Evolutionary conservation across 1,139 yeast species (phyloP), one percentile per base, ranked within the genome.

Genomic region (Suhomyces guaymorum): DNA sequence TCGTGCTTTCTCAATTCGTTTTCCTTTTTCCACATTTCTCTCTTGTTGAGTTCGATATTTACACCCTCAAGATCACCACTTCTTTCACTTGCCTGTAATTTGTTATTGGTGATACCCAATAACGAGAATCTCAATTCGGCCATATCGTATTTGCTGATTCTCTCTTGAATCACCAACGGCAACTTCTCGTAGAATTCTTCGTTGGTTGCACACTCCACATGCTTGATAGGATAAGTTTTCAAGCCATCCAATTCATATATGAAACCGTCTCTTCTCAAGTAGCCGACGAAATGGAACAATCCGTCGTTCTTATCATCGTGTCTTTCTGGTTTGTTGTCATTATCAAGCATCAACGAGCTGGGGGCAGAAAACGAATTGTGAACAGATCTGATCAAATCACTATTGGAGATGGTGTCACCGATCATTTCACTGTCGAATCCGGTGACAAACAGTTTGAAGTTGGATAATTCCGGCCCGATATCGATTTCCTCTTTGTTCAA

Each of bases 181-280:
- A 78, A 53, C 47, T 63, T 66, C 5, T 54, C 56, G 26, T 66
- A 56, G 44, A 78, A 78, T 28, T 74, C 73, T 3, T 64, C 69
- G 20, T 61, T 56, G 4, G 57, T 46, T 3, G 37, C 39, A 46
- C 80, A 73, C 5, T 41, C 53, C 0, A 64, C 75, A 49, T 81
- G 88, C 27, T 57, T 59, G 27, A 82, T 78, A 1, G 88, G 87
- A 35, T 56, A 69, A n/a, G 61, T 64, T 41, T 76, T 78, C 33
- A 82, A 64, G 1, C 89, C 89, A 50, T 82, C 89, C 32, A 82
- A 61, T 49, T 82, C 89, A 51, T 78, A 78, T n/a, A 82, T 63
- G 26, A 56, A 54, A 15, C 74, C 80, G 38, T 72, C 56, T 27
- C 63, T 57, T 22, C 66, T 68, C 8, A 70, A 43, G 49, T 76